A percentile compares a stretch with the other conserved stretches of the same genome.
These are phyloP conservation scores for Penicillium psychrofluorescens DNA, from an alignment of 495 filamentous ascomycete species.

Conservation along the genomic window DNA sequence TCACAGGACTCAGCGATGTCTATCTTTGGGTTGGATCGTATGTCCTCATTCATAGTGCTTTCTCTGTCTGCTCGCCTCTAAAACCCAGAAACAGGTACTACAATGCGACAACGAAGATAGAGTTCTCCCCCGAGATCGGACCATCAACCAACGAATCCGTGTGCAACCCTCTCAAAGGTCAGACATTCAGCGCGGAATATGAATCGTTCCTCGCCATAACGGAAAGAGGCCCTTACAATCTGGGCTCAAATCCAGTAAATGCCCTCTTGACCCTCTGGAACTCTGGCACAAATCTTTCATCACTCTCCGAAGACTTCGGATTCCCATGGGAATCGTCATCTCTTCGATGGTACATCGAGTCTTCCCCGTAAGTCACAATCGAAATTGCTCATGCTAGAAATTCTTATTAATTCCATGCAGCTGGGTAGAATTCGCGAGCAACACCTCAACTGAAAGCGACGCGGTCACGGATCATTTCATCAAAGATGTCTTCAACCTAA, in stretches of 20 bases:
- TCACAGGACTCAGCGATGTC: slow-evolving; percentile 4
- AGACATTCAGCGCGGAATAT: not conserved
- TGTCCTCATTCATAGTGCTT: not conserved
- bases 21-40: slow-evolving; percentile 16
- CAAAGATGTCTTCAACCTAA: slow-evolving; percentile 5
- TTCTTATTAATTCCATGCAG: not conserved
- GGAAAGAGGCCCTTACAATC: slow-evolving; percentile 4
- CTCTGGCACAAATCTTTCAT: slow-evolving; percentile 1
- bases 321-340: not conserved
- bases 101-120: slow-evolving; percentile 8
- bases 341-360: not conserved
- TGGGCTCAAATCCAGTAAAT: slow-evolving; percentile 4
- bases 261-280: slow-evolving; percentile 3
- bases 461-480: not conserved
- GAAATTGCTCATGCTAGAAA: no score
- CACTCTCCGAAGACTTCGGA: no score
- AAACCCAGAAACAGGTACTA: slow-evolving; percentile 7
- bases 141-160: not conserved
- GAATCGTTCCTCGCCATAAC: slow-evolving; percentile 7
- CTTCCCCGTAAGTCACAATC: not conserved
- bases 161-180: not conserved
- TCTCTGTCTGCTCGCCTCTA: not conserved
- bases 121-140: slow-evolving; percentile 5
- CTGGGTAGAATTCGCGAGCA: not conserved
- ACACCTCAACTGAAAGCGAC: not conserved